Evolutionary conservation across 1,284 basidiomycete species (phyloP).

Genomic region (Apiotrichum gracile): DNA sequence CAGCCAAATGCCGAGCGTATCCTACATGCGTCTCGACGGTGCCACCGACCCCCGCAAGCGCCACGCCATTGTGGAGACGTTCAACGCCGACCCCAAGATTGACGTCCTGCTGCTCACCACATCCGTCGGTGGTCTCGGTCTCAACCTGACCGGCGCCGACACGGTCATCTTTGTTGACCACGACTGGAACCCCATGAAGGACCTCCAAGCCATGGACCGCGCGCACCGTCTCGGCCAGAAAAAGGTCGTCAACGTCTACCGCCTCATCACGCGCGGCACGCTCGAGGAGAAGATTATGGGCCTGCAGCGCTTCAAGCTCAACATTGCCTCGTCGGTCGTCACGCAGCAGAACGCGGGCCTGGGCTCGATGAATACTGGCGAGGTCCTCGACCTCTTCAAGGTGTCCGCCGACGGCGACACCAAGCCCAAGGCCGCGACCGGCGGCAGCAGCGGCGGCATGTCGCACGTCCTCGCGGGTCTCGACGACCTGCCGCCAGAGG

Average conservation of each 20-base stretch:
- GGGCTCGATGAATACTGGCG: slow-evolving; percentile 92
- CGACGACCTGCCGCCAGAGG: slow-evolving; percentile 80
- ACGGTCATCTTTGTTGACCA: slow-evolving; percentile 99
- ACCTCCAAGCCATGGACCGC: slow-evolving; percentile 98
- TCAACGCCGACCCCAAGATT: slow-evolving; percentile 96
- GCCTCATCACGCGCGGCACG: slow-evolving; percentile 92
- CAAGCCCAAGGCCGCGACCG: slow-evolving; percentile 2
- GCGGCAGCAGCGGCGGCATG: slow-evolving; percentile 47
- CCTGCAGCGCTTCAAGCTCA: slow-evolving; percentile 96
- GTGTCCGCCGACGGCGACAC: slow-evolving; percentile 64
- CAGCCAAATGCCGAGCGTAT: slow-evolving; percentile 84
- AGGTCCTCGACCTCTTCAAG: slow-evolving; percentile 90
- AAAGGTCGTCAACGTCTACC: slow-evolving; percentile 98
- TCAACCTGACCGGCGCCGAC: slow-evolving; percentile 96
- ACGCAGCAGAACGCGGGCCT: slow-evolving; percentile 95
- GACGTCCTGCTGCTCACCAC: slow-evolving; percentile 95
- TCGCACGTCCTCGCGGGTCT: slow-evolving; percentile 75
- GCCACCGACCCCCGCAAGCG: slow-evolving; percentile 81
- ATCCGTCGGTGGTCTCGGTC: slow-evolving; percentile 89
- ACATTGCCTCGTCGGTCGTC: slow-evolving; percentile 93
- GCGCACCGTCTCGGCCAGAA: slow-evolving; percentile 98
- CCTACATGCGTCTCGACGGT: slow-evolving; percentile 97
- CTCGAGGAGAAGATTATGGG: slow-evolving; percentile 99
- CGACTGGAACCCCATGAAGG: slow-evolving; percentile 99
- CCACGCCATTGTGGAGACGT: slow-evolving; percentile 93